Conservation (phyloP, 2,329 filamentous ascomycete species). For the Phialophora verrucosa region DNA sequence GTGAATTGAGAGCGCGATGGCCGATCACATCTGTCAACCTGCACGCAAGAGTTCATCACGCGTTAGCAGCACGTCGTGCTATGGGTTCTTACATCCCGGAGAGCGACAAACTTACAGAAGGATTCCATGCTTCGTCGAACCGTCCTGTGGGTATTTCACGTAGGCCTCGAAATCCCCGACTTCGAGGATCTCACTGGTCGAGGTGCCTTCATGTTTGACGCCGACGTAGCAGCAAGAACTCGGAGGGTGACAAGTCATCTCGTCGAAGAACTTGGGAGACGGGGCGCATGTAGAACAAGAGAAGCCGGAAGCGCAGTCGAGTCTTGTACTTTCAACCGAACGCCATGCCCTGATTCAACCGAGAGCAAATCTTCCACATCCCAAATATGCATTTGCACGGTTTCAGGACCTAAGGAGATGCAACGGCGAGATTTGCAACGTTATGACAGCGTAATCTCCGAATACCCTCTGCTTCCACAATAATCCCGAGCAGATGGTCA, state of each 20-base stretch:
- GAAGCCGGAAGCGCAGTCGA: neutral
- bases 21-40: constrained; percentile 63
- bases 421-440: neutral
- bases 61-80: neutral
- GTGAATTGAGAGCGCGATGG: constrained; percentile 60
- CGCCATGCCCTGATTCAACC: neutral
- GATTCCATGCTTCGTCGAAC: constrained; percentile 8
- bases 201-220: constrained; percentile 19
- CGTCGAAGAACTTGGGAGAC: neutral
- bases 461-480: neutral
- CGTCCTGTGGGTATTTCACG: constrained; percentile 15
- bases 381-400: neutral
- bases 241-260: constrained; percentile 19
- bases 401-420: neutral
- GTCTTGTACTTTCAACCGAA: neutral
- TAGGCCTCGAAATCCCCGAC: constrained; percentile 10
- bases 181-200: constrained; percentile 3
- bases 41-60: neutral
- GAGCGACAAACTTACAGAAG: constrained; percentile 4
- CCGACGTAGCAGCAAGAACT: constrained; percentile 14
- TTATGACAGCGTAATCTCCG: neutral
- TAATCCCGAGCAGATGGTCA: neutral
- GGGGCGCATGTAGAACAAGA: neutral
- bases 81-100: neutral
- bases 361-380: neutral